Conservation (phyloP, 2,329 filamentous ascomycete species). For the Beauveria sp. region DNA sequence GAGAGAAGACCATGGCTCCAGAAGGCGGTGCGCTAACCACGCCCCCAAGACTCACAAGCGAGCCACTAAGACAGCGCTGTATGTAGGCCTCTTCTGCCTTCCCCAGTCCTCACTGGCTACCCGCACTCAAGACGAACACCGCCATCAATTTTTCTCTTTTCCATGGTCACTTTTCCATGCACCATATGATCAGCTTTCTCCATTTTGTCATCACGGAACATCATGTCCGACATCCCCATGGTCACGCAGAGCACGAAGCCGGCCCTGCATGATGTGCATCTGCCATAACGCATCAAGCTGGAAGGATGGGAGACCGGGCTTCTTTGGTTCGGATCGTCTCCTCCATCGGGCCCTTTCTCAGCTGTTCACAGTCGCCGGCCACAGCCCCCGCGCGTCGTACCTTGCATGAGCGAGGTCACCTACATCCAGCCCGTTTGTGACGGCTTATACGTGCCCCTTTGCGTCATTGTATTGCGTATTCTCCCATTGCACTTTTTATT, state of each 20-base stretch:
- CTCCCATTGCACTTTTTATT: neutral
- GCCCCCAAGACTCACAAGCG: too few species aligned
- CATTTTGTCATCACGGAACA: neutral
- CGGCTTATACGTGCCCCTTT: neutral
- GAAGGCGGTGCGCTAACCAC: too few species aligned
- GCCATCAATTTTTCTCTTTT: too few species aligned
- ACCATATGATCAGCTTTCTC: neutral
- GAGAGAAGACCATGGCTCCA: too few species aligned
- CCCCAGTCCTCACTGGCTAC: too few species aligned
- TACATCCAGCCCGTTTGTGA: neutral
- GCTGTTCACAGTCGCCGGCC: neutral
- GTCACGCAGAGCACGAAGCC: neutral
- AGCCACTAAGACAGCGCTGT: too few species aligned
- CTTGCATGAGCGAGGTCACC: conserved; percentile 6
- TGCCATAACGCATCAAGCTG: neutral
- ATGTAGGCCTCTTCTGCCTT: too few species aligned
- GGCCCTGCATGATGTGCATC: conserved; percentile 1
- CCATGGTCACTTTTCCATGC: neutral
- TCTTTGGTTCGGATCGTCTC: neutral
- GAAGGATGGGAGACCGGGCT: neutral
- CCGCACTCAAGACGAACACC: too few species aligned
- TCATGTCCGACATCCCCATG: neutral
- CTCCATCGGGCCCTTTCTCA: neutral
- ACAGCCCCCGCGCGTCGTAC: neutral
- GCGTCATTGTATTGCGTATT: neutral